Base-by-base conservation (phyloP, 192 early-diverging fungal species). In the Rhizophagus clarus region DNA sequence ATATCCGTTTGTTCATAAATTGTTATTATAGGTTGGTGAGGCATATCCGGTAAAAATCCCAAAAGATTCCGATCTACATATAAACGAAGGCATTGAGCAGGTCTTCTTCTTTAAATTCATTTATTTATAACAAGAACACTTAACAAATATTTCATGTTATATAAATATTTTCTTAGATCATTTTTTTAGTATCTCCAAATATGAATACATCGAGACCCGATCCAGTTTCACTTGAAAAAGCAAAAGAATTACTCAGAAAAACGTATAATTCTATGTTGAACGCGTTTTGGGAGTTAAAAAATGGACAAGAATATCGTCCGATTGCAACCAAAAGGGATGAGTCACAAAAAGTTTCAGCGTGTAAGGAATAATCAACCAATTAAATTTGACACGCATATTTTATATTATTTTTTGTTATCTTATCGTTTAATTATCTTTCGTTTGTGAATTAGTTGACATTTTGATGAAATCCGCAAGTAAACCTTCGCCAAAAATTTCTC, bases 131-230 rank as follows among this genome's bases (percentile, higher is more conserved):
- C 0, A 9, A 9, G 24, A 64, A n/a, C 0, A 28, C 0, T 15
- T 9, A 29, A 66, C 15, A 14, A 29, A 26, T 66, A 66, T 66
- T 15, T 3, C 64, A 66, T 29, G 1, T 66, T 71, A 34, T 71
- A 5, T 40, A 40, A 32, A 40, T 40, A 4, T 14, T 4, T 34
- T 34, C 3, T 34, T 37, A 71, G 73, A 61, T 75, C 11, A 75
- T 75, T 24, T 75, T 51, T 75, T 26, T 75, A 20, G 73, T 75
- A 29, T 49, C 73, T 1, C 73, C 73, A 75, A 75, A 75, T 61
- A 60, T 75, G 73, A 75, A 45, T 51, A 28, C 73, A 32, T 29
- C 49, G 8, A 11, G 51, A 75, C 17, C 47, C n/a, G 28, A 75
- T 14, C 73, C 45, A 29, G 49, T 75, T 10, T 20, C 51, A 61